Evolutionary conservation across 2,329 filamentous ascomycete genomes (phyloP).

Genomic region (Cercospora canescens): DNA sequence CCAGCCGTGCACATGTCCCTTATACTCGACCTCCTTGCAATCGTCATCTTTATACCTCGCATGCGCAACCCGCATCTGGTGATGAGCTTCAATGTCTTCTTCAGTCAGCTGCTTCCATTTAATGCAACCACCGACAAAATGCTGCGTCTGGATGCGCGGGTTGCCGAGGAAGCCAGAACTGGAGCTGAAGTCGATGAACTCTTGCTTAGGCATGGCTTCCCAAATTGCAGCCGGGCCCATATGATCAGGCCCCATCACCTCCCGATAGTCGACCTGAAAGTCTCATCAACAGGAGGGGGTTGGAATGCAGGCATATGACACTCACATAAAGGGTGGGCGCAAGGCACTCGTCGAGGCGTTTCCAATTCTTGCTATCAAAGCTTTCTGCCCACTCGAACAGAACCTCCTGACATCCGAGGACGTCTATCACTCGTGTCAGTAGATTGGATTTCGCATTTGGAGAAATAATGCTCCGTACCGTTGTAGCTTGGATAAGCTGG

Average conservation of each 20-base stretch:
- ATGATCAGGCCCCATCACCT: background rate
- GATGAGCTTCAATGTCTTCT: slow-evolving; percentile 1
- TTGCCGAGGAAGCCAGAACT: background rate
- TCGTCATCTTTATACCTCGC: background rate
- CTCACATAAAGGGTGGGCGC: background rate
- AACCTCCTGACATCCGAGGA: background rate
- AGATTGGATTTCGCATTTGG: too few species aligned
- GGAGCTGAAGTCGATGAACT: background rate
- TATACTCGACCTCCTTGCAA: background rate
- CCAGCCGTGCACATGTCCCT: background rate
- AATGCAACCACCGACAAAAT: background rate
- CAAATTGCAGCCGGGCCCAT: background rate
- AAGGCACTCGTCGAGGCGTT: background rate
- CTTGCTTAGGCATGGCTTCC: background rate
- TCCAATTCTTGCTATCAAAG: background rate
- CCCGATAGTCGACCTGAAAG: background rate
- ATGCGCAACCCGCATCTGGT: background rate
- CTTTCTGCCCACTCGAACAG: background rate
- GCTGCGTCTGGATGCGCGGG: background rate
- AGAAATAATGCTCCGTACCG: too few species aligned
- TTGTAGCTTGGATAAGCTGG: background rate
- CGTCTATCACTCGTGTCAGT: background rate
- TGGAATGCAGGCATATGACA: background rate
- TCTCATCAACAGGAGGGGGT: background rate
- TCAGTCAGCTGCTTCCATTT: background rate